Base-by-base conservation (phyloP, 257 asterid genomes). In the Avicennia marina region DNA sequence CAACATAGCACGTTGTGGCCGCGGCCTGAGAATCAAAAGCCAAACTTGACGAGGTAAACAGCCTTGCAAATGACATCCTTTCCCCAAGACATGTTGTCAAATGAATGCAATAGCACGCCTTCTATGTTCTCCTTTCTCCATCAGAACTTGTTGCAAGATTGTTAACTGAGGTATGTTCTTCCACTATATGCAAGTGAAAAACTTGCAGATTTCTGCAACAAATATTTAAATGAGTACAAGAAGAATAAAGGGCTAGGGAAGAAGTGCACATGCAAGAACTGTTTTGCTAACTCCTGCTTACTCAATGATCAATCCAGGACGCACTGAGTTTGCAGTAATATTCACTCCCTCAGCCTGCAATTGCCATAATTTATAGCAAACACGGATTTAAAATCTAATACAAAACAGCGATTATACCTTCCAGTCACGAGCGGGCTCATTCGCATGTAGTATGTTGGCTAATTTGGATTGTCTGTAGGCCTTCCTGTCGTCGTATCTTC, bases 331-430 rank as follows among this genome's bases (percentile, higher is more conserved):
- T 15, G 79, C 95, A 4, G 86, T 86, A 52, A 89, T 78, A 61
- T 86, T 89, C 27, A 76, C 91, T 64, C 94, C 94, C 67, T 83
- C 95, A 33, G 82, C 91, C 96, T 87, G 69, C 65, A 73, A 29
- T 36, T 36, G 10, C 4, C 24, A 51, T 13, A 58, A 32, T 36
- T 21, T 24, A 22, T 13, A 24, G 12, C 11, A 15, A 36, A 12
- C n/a, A n/a, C n/a, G n/a, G 12, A 27, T 16, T 53, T 22, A 24
- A 45, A 20, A 21, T 45, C 11, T 19, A 34, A 26, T 50, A 7
- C n/a, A 12, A 53, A 26, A 34, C 53, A 55, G 27, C n/a, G n/a
- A n/a, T n/a, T n/a, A n/a, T 73, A 84, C 93, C 82, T 83, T 70
- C 40, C 83, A 57, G 57, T 69, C 72, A 46, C 79, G 71, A 0